Conservation (phyloP, 306 rosid genomes). For the Fragaria iinumae region DNA sequence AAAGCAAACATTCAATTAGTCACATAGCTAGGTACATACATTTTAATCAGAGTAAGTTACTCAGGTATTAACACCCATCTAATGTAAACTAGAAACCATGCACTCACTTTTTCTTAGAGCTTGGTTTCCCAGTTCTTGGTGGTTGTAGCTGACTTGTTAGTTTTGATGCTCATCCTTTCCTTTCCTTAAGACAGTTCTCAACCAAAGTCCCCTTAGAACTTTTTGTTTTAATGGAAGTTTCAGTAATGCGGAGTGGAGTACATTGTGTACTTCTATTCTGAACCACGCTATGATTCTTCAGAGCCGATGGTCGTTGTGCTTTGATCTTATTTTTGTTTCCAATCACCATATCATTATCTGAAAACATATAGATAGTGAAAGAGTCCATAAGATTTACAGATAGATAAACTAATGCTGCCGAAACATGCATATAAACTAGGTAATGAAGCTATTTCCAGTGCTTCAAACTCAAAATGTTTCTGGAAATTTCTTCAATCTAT, state of each 20-base stretch:
- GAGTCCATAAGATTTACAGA: neutral
- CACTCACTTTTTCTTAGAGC: slow-evolving; percentile 25
- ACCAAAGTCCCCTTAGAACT: slow-evolving; percentile 36
- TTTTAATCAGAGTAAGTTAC: neutral
- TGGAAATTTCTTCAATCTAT: neutral
- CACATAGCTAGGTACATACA: neutral
- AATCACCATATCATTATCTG: slow-evolving; percentile 67
- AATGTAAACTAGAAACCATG: slow-evolving; percentile 5
- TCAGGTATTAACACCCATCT: neutral
- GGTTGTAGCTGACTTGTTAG: slow-evolving; percentile 41
- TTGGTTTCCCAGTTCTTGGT: slow-evolving; percentile 40
- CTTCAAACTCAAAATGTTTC: neutral
- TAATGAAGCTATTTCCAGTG: neutral
- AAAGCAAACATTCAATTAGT: neutral
- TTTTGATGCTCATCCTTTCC: slow-evolving; percentile 32
- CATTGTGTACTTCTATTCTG: slow-evolving; percentile 49
- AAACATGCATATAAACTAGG: neutral
- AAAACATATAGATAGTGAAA: neutral
- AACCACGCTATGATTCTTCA: slow-evolving; percentile 42
- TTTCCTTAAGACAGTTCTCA: slow-evolving; percentile 28
- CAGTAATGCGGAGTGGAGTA: slow-evolving; percentile 35
- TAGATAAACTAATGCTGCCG: neutral
- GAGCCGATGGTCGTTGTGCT: slow-evolving; percentile 35
- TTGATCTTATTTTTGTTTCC: slow-evolving; percentile 56
- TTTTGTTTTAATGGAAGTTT: slow-evolving; percentile 33